Evolutionary conservation across 2,329 filamentous ascomycete species (phyloP).

Genomic region (Pochonia chlamydosporia): DNA sequence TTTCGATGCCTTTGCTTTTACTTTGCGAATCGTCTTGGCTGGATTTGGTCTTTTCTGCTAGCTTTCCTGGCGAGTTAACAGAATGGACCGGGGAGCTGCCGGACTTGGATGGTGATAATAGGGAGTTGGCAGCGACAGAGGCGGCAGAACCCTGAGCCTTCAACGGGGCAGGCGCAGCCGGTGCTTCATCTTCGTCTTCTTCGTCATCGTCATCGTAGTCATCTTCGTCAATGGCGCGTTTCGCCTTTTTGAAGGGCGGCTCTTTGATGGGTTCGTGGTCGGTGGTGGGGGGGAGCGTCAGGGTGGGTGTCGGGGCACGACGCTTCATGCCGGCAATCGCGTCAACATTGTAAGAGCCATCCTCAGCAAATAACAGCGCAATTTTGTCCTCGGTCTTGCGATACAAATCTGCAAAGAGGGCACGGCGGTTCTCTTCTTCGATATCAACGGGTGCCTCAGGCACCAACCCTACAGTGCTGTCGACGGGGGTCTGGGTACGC

Average conservation of each 20-base stretch:
- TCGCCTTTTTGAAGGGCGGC: slow-evolving; percentile 66
- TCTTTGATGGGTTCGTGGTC: slow-evolving; percentile 54
- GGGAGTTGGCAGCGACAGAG: slow-evolving; percentile 48
- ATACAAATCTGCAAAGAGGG: slow-evolving; percentile 73
- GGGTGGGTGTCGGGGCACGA: slow-evolving; percentile 29
- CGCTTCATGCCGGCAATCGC: slow-evolving; percentile 49
- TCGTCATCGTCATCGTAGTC: slow-evolving; percentile 72
- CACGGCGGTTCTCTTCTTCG: slow-evolving; percentile 65
- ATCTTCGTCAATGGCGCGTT: slow-evolving; percentile 75
- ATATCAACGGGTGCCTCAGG: slow-evolving; percentile 56
- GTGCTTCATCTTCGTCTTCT: slow-evolving; percentile 60
- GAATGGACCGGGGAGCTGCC: slow-evolving; percentile 61
- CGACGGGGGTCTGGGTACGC: slow-evolving; percentile 46
- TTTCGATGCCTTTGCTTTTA: slow-evolving; percentile 55
- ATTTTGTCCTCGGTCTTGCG: slow-evolving; percentile 72
- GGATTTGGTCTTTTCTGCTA: slow-evolving; percentile 43
- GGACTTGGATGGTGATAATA: slow-evolving; percentile 65
- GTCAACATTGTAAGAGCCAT: slow-evolving; percentile 45
- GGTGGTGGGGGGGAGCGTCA: slow-evolving; percentile 48
- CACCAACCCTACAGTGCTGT: slow-evolving; percentile 45
- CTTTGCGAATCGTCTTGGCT: slow-evolving; percentile 41
- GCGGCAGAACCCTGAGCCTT: slow-evolving; percentile 45
- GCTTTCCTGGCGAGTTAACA: slow-evolving; percentile 55
- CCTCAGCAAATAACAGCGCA: slow-evolving; percentile 62
- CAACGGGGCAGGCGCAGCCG: slow-evolving; percentile 46